Evolutionary conservation across 176 grass and related monocot species (phyloP).

Genomic region (Oryza meridionalis): DNA sequence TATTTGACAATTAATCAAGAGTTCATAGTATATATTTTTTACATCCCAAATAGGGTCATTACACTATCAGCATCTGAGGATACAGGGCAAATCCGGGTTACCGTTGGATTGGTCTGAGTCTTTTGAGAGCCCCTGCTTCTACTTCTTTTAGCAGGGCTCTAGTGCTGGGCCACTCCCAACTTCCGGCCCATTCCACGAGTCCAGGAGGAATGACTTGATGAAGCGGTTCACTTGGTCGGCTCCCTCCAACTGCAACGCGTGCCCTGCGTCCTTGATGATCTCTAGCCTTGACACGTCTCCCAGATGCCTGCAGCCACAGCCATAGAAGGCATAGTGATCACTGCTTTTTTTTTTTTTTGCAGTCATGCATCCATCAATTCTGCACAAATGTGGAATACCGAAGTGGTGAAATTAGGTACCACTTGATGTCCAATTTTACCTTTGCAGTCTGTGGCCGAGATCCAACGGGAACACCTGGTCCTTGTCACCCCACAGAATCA

Average conservation of each 20-base stretch:
- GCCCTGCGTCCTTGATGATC: conserved; percentile 77
- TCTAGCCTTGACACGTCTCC: conserved; percentile 63
- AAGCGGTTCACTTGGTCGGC: conserved; percentile 49
- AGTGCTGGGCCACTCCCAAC: background rate
- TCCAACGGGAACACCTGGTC: conserved; percentile 76
- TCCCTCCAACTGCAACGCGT: conserved; percentile 83
- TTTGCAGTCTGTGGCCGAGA: conserved; percentile 69
- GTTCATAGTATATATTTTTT: background rate
- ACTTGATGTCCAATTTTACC: conserved; percentile 32
- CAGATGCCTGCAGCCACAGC: conserved; percentile 53
- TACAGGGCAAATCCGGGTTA: background rate
- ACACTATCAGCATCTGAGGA: background rate
- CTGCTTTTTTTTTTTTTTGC: background rate
- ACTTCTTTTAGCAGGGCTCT: background rate
- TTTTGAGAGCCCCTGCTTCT: background rate
- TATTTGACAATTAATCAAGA: background rate
- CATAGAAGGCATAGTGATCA: background rate
- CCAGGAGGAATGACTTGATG: conserved; percentile 66
- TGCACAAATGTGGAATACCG: no score
- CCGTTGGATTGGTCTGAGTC: background rate
- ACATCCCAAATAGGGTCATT: background rate
- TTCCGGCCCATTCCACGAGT: background rate
- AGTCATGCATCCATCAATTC: background rate
- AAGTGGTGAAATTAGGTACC: background rate
- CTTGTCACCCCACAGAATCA: conserved; percentile 87